Conservation (phyloP, 495 filamentous ascomycete genomes). For the Penicillium daleae region DNA sequence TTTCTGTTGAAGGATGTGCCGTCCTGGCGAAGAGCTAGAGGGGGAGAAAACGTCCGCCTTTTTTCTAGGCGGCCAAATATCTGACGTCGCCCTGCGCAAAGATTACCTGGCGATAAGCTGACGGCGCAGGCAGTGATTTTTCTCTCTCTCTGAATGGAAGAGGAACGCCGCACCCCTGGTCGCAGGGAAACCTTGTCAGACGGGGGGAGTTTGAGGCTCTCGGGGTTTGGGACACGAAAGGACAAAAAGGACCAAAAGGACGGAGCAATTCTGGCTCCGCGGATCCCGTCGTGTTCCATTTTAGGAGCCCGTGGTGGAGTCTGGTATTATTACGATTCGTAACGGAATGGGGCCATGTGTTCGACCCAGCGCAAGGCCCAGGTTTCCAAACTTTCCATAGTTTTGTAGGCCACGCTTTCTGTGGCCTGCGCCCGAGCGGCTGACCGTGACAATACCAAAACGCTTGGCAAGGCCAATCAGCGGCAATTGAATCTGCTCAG, state of each 20-base stretch:
- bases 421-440: not conserved
- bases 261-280: slow-evolving; percentile 9
- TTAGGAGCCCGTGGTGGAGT: slow-evolving; percentile 19
- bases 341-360: slow-evolving; percentile 1
- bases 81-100: not conserved
- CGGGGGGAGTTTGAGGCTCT: slow-evolving; percentile 3
- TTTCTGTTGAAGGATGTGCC: not conserved
- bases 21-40: not conserved
- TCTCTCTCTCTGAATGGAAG: not conserved
- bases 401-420: not conserved
- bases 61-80: slow-evolving; percentile 1
- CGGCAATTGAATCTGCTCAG: slow-evolving; percentile 17
- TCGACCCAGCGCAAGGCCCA: not conserved
- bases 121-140: slow-evolving; percentile 7
- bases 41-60: not conserved
- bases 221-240: not conserved
- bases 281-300: slow-evolving; percentile 21
- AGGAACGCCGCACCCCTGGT: not conserved
- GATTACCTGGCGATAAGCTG: not conserved
- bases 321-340: slow-evolving; percentile 11
- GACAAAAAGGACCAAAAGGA: not conserved
- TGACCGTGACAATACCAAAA: slow-evolving; percentile 5
- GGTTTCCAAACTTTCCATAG: not conserved
- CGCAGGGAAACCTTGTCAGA: slow-evolving; percentile 5
- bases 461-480: slow-evolving; percentile 30